phyloP scores from a whole-genome alignment of 176 grass and related monocot species.

The Puya raimondii region DNA sequence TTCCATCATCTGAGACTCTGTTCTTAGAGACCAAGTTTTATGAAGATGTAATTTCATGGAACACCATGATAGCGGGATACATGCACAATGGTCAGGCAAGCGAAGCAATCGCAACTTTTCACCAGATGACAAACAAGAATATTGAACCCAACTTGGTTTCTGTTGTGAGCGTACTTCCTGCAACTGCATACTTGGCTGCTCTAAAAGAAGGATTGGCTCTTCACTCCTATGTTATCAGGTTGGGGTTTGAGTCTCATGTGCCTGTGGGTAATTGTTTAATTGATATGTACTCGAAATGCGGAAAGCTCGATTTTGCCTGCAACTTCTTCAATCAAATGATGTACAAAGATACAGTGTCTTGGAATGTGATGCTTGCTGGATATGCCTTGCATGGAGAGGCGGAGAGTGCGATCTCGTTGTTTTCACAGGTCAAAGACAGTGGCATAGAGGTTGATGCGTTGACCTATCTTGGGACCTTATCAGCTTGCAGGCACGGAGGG shows the following conservation, averaged over 20 bases:
- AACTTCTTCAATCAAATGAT: slow-evolving; percentile 34
- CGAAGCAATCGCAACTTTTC: slow-evolving; percentile 27
- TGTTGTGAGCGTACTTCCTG: slow-evolving; percentile 33
- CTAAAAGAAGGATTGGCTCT: slow-evolving; percentile 29
- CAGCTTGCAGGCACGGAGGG: slow-evolving; percentile 72
- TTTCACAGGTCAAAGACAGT: slow-evolving; percentile 41
- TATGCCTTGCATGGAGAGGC: slow-evolving; percentile 66
- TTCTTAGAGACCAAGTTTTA: slow-evolving; percentile 21
- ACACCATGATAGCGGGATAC: slow-evolving; percentile 39
- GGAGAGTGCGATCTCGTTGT: slow-evolving; percentile 55
- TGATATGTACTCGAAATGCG: slow-evolving; percentile 48
- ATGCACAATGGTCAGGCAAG: slow-evolving; percentile 32
- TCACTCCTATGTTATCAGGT: slow-evolving; percentile 30
- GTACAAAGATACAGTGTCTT: slow-evolving; percentile 30
- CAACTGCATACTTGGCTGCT: slow-evolving; percentile 21
- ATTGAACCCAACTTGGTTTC: slow-evolving; percentile 36
- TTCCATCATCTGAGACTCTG: slow-evolving; percentile 25
- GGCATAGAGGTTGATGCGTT: slow-evolving; percentile 42
- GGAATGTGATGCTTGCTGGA: slow-evolving; percentile 35
- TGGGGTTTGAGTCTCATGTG: slow-evolving; percentile 22
- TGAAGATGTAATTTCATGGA: slow-evolving; percentile 37
- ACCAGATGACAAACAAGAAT: slow-evolving; percentile 26
- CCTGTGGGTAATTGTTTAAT: slow-evolving; percentile 32
- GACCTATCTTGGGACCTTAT: slow-evolving; percentile 66
- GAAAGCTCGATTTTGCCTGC: slow-evolving; percentile 30